phyloP scores from a whole-genome alignment of 768 basidiomycete species.

The Cubamyces sp. region DNA sequence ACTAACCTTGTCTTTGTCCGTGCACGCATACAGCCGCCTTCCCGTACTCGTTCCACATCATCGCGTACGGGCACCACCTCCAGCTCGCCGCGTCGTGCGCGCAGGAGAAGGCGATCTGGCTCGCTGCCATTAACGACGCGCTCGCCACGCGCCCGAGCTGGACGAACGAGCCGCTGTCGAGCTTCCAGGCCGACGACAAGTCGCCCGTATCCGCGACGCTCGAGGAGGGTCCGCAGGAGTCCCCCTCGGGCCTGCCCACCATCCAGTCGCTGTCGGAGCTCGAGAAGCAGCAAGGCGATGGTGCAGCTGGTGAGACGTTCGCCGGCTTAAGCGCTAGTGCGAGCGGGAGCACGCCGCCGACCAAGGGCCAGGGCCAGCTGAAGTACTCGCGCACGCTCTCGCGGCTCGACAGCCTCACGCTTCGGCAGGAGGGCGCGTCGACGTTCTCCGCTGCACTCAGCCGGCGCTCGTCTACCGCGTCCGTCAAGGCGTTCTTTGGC shows the following conservation, averaged over 20 bases:
- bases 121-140: slow-evolving; percentile 64
- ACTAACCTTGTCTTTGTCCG: not conserved
- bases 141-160: slow-evolving; percentile 48
- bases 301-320: not conserved
- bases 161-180: slow-evolving; percentile 66
- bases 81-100: slow-evolving; percentile 86
- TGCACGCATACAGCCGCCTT: slow-evolving; percentile 59
- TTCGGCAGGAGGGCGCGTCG: slow-evolving; percentile 27
- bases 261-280: slow-evolving; percentile 38
- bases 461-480: slow-evolving; percentile 66
- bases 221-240: slow-evolving; percentile 24
- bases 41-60: slow-evolving; percentile 75
- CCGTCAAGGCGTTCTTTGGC: slow-evolving; percentile 63
- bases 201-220: slow-evolving; percentile 38
- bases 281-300: slow-evolving; percentile 23
- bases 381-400: slow-evolving; percentile 19
- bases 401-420: slow-evolving; percentile 27
- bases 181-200: slow-evolving; percentile 50
- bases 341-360: slow-evolving; percentile 2
- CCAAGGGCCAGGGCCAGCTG: slow-evolving; percentile 3
- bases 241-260: slow-evolving; percentile 32
- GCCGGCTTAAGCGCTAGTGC: not conserved
- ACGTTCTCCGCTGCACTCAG: slow-evolving; percentile 40
- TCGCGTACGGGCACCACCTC: slow-evolving; percentile 70
- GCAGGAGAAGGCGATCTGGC: slow-evolving; percentile 88